Base-by-base conservation (phyloP, 176 grass and related monocot genomes). In the Musa troglodytarum region DNA sequence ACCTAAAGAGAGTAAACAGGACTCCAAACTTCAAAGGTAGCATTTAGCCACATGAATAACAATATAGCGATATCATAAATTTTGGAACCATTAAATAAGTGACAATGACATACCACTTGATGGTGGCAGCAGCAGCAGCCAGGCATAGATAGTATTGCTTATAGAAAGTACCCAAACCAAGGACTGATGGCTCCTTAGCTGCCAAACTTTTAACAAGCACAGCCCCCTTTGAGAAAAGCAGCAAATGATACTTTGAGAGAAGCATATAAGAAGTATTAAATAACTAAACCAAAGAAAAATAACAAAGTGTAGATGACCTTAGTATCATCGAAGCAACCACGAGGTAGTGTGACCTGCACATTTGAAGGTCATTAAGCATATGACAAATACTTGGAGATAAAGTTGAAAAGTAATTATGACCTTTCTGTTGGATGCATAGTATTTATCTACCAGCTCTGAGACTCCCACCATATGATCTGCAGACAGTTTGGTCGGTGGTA, bases 61-160 rank as follows among this genome's bases (percentile, higher is more conserved):
- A 19, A 19, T 3, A 21, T n/a, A 19, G 3, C n/a, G 8, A 62
- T 3, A 17, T 7, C 15, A 61, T 19, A 61, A 17, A 62, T 62
- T 15, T n/a, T 19, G 15, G 57, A 56, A 74, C 2, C 52, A 74
- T 17, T 54, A 9, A 29, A 20, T 34, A 53, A 17, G 15, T 72
- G 74, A 49, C 66, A 50, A 25, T 69, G 1, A 17, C 49, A 19
- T 88, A 97, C 88, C 94, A 97, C 77, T 87, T 97, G 74, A 97
- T 84, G 73, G 90, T 93, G 80, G 90, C 94, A 64, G 90, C 83
- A 55, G 79, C 88, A 64, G 90, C 83, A 69, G 94, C 94, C 77
- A 97, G 83, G 80, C 94, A 93, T 65, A 93, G 88, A 88, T 97
- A 97, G 71, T 97, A 97, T 76, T 93, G 90, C 77, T 97, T 97